Conservation (phyloP, 176 grass and related monocot genomes). For the Musa beccarii region DNA sequence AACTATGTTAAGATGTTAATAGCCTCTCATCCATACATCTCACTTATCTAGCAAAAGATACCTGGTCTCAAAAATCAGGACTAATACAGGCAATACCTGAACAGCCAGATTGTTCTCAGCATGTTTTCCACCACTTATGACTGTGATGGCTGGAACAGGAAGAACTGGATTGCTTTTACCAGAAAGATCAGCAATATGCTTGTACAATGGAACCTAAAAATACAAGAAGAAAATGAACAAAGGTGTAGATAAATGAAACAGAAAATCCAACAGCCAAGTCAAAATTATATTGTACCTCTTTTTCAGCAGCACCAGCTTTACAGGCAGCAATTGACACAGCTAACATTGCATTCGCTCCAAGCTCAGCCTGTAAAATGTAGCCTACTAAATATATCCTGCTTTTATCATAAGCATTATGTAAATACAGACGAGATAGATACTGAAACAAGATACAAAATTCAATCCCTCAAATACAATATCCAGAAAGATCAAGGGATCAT, state of each 20-base stretch:
- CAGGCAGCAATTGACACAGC: conserved; percentile 97
- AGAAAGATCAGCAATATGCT: conserved; percentile 92
- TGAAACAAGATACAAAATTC: neutral
- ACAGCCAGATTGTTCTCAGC: conserved; percentile 63
- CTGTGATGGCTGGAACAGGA: conserved; percentile 78
- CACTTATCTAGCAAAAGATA: neutral
- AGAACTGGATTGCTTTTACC: conserved; percentile 62
- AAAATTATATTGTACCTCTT: conserved; percentile 46
- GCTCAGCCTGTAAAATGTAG: conserved; percentile 43
- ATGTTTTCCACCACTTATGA: conserved; percentile 91
- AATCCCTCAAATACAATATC: neutral
- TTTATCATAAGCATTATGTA: neutral
- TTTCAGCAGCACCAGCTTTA: conserved; percentile 96
- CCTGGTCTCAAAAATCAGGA: conserved; percentile 13
- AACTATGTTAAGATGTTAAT: neutral
- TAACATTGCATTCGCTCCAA: conserved; percentile 85
- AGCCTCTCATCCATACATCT: neutral
- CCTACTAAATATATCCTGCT: neutral
- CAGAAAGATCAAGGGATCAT: neutral
- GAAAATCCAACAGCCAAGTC: neutral
- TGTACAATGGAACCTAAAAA: conserved; percentile 76
- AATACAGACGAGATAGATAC: neutral
- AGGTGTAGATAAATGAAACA: conserved; percentile 1
- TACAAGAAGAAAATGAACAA: conserved; percentile 5
- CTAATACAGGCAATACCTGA: conserved; percentile 43